Evolutionary conservation across 129 eudicot species (phyloP), one percentile per base, ranked within the genome.

Genomic region (Flaveria linearis): DNA sequence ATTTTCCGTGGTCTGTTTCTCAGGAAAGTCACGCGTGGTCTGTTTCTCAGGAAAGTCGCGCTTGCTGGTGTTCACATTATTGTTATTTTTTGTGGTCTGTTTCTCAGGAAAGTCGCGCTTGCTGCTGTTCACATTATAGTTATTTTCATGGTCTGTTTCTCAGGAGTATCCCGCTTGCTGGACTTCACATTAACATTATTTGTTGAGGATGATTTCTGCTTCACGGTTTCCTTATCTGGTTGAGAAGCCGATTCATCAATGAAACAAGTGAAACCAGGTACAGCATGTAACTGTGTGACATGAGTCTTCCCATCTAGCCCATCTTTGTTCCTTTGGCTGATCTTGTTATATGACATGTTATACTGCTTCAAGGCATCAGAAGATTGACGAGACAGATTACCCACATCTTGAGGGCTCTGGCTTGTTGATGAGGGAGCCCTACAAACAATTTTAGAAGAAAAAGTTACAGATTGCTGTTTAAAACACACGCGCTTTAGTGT

Each of bases 241-340:
- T 66, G 68, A 78, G 83, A 82, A 58, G 85, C 71, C 30, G 77
- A 73, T 80, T 86, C 97, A 60, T 89, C 91, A 16, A 89, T 76
- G 68, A 92, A 86, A 86, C 75, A 78, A 41, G 98, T 85, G 69
- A 85, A 91, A 63, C 91, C 96, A 77, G 93, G 91, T 72, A 87
- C 92, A 66, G 83, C 96, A 69, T 78, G 88, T 60, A 89, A 79
- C 61, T 89, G 80, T 22, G 97, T 82, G 82, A 92, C 82, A 71
- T 87, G 92, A 60, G 90, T 87, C 16, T 87, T 87, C 82, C 83
- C 88, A 58, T 86, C 86, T 78, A 66, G 42, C n/a, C 82, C 86
- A 39, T 86, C 91, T 51, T 45, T 84, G 66, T 76, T 86, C 81
- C 78, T 76, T 83, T 76, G 88, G 81, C 77, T 85, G 78, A 82